Evolutionary conservation across 331 rosid species (phyloP).

Genomic region (Telfairia occidentalis): DNA sequence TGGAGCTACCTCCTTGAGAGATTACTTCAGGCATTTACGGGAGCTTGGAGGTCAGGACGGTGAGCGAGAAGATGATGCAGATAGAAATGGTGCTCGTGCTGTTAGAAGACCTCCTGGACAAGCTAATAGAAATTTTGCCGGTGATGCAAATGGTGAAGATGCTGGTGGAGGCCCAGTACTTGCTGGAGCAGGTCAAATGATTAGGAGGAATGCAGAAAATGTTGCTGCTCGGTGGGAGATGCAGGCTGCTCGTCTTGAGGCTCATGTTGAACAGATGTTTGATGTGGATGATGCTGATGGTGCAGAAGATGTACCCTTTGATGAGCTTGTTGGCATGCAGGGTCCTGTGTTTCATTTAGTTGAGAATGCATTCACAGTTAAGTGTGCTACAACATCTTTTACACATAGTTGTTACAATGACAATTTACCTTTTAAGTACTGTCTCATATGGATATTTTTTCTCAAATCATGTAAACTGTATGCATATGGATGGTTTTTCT

Average conservation of each 20-base stretch:
- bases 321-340: slow-evolving; percentile 99
- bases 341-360: slow-evolving; percentile 99
- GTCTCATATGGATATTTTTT: background rate
- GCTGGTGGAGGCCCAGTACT: slow-evolving; percentile 80
- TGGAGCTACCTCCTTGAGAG: slow-evolving; percentile 95
- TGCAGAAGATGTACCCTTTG: slow-evolving; percentile 99
- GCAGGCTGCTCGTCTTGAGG: slow-evolving; percentile 99
- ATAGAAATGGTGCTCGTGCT: slow-evolving; percentile 83
- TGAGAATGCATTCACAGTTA: slow-evolving; percentile 96
- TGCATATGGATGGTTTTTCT: background rate
- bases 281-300: slow-evolving; percentile 99
- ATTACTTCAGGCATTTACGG: slow-evolving; percentile 91
- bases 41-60: slow-evolving; percentile 96
- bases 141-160: slow-evolving; percentile 78
- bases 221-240: slow-evolving; percentile 98
- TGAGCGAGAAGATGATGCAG: slow-evolving; percentile 90
- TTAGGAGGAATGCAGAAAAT: slow-evolving; percentile 91
- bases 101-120: slow-evolving; percentile 88
- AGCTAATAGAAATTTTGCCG: slow-evolving; percentile 67
- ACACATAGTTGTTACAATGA: background rate
- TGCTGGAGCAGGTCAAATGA: slow-evolving; percentile 87
- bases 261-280: slow-evolving; percentile 98
- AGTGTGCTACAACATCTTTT: slow-evolving; percentile 18
- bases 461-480: background rate
- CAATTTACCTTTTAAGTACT: background rate